These are phyloP conservation scores for Fusarium sororula DNA, from an alignment of 2,329 filamentous ascomycete genomes.

Conservation along the genomic window DNA sequence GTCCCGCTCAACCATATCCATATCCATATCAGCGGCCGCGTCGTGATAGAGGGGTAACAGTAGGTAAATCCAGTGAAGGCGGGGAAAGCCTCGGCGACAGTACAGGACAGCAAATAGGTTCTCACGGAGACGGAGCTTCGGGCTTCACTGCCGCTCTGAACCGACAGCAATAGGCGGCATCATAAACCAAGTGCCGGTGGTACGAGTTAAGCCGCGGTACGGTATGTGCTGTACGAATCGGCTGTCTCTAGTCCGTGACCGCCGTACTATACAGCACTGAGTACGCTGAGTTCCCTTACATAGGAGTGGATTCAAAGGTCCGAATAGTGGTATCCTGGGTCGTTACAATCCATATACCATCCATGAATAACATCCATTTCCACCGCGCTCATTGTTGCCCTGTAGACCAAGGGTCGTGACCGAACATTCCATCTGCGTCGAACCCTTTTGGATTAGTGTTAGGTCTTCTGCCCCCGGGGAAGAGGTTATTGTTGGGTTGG, in stretches of 20 bases:
- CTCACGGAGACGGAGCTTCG: constrained; percentile 29
- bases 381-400: constrained; percentile 2
- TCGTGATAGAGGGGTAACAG: constrained; percentile 24
- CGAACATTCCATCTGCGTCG: constrained; percentile 18
- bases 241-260: constrained; percentile 4
- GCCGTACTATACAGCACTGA: background rate
- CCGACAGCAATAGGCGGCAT: constrained; percentile 11
- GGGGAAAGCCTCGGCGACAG: constrained; percentile 27
- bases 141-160: constrained; percentile 19
- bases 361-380: background rate
- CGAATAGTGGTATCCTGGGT: background rate
- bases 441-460: constrained; percentile 32
- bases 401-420: constrained; percentile 8
- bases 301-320: constrained; percentile 23
- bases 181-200: constrained; percentile 21
- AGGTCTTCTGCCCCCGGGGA: constrained; percentile 24
- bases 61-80: constrained; percentile 27
- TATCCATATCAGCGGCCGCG: constrained; percentile 1
- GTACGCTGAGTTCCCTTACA: background rate
- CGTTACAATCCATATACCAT: background rate
- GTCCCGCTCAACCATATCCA: constrained; percentile 18
- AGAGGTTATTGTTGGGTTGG: constrained; percentile 20
- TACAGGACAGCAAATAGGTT: constrained; percentile 19
- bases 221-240: constrained; percentile 23
- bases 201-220: constrained; percentile 10